Percentiles rank a stretch among this genome's conserved stretches.
Evolutionary conservation across 441 rosid species (phyloP).

Genomic region (Sinapis alba): DNA sequence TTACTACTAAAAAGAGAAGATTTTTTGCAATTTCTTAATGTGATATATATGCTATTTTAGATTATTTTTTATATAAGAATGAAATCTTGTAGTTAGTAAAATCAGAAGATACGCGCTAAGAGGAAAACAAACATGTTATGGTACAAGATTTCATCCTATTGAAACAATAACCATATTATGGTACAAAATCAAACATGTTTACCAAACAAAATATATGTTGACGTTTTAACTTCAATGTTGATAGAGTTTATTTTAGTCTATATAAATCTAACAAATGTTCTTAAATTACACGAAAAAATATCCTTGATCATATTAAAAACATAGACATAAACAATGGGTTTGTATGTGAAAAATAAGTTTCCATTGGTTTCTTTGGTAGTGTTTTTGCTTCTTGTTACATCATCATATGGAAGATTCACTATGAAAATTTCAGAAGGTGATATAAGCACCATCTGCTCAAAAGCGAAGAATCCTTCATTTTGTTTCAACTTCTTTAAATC

Average conservation of each 20-base stretch:
- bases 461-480: not conserved
- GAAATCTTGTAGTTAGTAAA: not conserved
- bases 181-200: not conserved
- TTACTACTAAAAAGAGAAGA: no score
- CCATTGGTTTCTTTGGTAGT: not conserved
- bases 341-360: not conserved
- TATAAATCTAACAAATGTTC: not conserved
- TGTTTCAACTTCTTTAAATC: slow-evolving; percentile 19
- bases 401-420: slow-evolving; percentile 4
- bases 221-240: not conserved
- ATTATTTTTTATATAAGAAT: no score
- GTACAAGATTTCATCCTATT: not conserved
- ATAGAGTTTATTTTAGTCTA: not conserved
- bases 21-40: no score
- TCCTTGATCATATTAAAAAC: not conserved
- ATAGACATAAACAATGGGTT: not conserved
- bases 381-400: not conserved
- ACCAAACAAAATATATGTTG: not conserved
- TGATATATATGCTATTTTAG: not conserved
- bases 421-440: not conserved
- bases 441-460: not conserved
- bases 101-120: not conserved
- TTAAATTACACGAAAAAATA: not conserved
- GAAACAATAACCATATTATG: not conserved
- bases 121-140: not conserved